Base-by-base conservation (phyloP, 2,329 filamentous ascomycete genomes). In the Xylariales sp. region DNA sequence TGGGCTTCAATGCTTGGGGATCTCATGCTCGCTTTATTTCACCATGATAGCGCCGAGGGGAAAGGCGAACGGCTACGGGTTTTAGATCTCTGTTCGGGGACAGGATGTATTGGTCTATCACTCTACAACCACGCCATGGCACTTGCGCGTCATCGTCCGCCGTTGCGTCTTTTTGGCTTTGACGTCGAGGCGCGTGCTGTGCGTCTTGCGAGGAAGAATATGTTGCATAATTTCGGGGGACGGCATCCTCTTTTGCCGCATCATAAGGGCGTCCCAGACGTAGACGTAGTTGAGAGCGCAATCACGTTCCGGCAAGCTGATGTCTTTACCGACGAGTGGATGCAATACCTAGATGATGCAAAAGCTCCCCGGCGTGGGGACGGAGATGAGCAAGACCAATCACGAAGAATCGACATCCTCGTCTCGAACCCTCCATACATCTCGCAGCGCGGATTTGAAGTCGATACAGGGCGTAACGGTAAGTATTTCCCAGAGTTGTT, bases 371-470 rank as follows among this genome's bases (percentile, higher is more conserved):
- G 18, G 8, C 12, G 48, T 9, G 4, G 30, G 28, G 39, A 67
- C 14, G 6, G 12, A 16, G 3, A 45, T 1, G 23, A 16, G 9
- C 14, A 28, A 10, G 46, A 34, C 3, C 34, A 6, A 5, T 16
- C 18, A 39, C 23, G 60, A 23, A 43, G 16, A 56, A 61, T 85
- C 78, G 90, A 97, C 69, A 81, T 98, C 3, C 80, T 99, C 1
- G 87, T 96, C 43, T 92, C 92, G 1, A 99, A 99, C 75, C 96
- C 96, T 16, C 96, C 96, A 0, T 98, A 98, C 78, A 90, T 98
- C 58, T 97, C 94, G 1, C 81, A 83, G 0, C 72, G 77, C 46
- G 87, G 86, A 7, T 94, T 92, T 74, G 80, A 84, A 46, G 84
- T 80, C 46, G 87, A 87, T 18, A 94, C 91, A 0, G 83, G 85